A percentile compares a stretch with the other conserved stretches of the same genome.
phyloP scores from a whole-genome alignment of 306 rosid species.

The Ormosia emarginata region DNA sequence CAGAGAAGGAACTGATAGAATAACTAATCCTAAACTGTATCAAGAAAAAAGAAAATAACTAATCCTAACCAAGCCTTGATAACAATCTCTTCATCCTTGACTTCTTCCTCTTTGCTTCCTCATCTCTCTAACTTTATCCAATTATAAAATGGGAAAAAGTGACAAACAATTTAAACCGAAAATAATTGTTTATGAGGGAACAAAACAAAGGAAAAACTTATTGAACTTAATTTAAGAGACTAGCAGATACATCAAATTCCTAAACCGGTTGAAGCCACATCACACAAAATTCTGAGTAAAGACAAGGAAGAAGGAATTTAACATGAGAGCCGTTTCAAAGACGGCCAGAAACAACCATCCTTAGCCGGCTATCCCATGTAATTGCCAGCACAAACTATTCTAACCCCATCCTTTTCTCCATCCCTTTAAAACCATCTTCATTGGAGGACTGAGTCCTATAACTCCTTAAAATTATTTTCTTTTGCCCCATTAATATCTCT shows the following conservation, averaged over 20 bases:
- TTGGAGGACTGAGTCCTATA: slow-evolving; percentile 4
- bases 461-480: not conserved
- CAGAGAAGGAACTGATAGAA: not conserved
- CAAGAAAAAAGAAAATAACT: not conserved
- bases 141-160: not conserved
- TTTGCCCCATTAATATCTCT: not conserved
- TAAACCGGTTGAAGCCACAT: slow-evolving; percentile 25
- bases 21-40: not conserved
- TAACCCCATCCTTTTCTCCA: not conserved
- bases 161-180: not conserved
- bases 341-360: slow-evolving; percentile 35
- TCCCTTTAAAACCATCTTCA: slow-evolving; percentile 35
- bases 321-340: slow-evolving; percentile 14
- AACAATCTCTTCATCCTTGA: not conserved
- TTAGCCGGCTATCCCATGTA: slow-evolving; percentile 29
- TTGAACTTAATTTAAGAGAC: not conserved
- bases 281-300: not conserved
- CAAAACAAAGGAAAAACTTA: slow-evolving; percentile 2
- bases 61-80: not conserved
- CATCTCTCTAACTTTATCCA: not conserved
- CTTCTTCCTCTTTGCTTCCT: not conserved
- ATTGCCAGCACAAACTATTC: slow-evolving; percentile 37
- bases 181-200: not conserved
- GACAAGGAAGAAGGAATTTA: slow-evolving; percentile 17
- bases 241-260: slow-evolving; percentile 25